Evolutionary conservation across 192 early-diverging fungal species (phyloP).

Genomic region (Coemansia brasiliensis): DNA sequence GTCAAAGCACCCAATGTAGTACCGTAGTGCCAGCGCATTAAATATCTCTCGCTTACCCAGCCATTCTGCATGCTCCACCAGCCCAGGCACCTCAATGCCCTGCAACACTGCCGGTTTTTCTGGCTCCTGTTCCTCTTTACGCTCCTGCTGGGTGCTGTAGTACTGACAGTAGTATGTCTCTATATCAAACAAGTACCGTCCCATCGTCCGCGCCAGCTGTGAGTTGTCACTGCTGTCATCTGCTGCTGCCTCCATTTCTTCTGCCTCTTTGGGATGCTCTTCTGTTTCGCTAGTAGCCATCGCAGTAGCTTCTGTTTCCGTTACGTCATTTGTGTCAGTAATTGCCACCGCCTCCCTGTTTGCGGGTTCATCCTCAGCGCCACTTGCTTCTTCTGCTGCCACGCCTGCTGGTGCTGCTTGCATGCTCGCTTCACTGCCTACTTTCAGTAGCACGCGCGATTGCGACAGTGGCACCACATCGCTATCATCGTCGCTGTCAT

Average conservation of each 20-base stretch:
- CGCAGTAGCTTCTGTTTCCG: not conserved
- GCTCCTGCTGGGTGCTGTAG: slow-evolving; percentile 11
- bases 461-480: slow-evolving; percentile 47
- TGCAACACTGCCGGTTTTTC: slow-evolving; percentile 25
- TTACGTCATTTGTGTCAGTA: slow-evolving; percentile 1
- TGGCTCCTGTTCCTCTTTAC: slow-evolving; percentile 12
- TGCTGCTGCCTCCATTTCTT: not conserved
- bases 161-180: slow-evolving; percentile 38
- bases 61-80: slow-evolving; percentile 51
- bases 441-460: slow-evolving; percentile 28
- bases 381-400: slow-evolving; percentile 2
- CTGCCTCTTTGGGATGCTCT: slow-evolving; percentile 1
- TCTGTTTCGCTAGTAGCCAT: not conserved
- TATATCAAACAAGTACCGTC: slow-evolving; percentile 46
- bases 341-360: not conserved
- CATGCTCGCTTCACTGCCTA: slow-evolving; percentile 3
- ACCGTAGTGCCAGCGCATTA: slow-evolving; percentile 58
- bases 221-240: slow-evolving; percentile 21
- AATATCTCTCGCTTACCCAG: slow-evolving; percentile 59
- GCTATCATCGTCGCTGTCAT: slow-evolving; percentile 36
- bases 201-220: slow-evolving; percentile 44
- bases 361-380: no score
- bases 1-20: slow-evolving; percentile 82
- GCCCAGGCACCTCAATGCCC: slow-evolving; percentile 31
- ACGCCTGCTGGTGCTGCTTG: not conserved